Conservation (phyloP, 108 stramenopile species). For the Craspedostauros australis region DNA sequence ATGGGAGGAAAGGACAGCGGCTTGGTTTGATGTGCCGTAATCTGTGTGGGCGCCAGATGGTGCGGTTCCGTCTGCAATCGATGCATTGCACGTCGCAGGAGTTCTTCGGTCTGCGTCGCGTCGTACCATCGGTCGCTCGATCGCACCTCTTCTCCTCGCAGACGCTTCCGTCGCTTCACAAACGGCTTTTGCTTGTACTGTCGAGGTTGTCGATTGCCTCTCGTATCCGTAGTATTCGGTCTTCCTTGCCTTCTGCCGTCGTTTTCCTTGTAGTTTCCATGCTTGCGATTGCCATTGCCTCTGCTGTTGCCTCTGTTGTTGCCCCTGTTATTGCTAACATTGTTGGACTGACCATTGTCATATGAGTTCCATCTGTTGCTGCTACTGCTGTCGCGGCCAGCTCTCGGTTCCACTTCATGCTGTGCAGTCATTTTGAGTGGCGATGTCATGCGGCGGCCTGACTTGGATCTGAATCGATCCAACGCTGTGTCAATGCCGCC, state of each 20-base stretch:
- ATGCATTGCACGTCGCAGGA: not conserved
- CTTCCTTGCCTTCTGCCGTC: not conserved
- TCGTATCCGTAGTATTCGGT: not conserved
- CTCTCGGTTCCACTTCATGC: too few relatives aligned
- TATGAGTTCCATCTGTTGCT: not conserved
- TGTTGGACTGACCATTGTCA: not conserved
- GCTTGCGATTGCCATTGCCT: not conserved
- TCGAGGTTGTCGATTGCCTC: not conserved
- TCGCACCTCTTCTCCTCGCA: not conserved
- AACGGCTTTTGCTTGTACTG: not conserved
- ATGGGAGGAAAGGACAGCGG: constrained; percentile 31
- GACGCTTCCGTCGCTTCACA: not conserved
- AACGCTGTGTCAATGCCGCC: not conserved
- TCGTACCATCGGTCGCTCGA: not conserved
- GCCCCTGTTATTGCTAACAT: not conserved
- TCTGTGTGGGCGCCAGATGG: constrained; percentile 5
- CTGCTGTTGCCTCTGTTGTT: constrained; percentile 7
- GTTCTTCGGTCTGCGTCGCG: too few relatives aligned
- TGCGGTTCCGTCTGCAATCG: not conserved
- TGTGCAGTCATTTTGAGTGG: not conserved
- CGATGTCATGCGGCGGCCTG: not conserved
- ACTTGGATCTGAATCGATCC: too few relatives aligned
- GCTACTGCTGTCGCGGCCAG: not conserved
- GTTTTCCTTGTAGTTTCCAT: not conserved
- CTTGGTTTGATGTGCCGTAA: not conserved